These are phyloP conservation scores for Debaryomyces sp. DNA, from an alignment of 1,139 yeast genomes.

Conservation along the genomic window DNA sequence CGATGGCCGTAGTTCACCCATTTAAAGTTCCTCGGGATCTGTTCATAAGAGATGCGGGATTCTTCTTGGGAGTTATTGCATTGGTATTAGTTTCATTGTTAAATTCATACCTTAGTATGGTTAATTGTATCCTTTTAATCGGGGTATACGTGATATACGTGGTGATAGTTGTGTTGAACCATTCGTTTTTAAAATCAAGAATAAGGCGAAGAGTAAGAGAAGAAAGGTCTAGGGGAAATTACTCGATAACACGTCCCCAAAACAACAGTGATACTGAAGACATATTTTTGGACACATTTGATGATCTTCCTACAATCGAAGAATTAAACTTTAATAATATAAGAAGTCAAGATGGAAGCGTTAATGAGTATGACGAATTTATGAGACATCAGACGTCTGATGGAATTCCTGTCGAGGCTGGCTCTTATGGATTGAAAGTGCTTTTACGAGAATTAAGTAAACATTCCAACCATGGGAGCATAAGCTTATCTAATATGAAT, in stretches of 20 bases:
- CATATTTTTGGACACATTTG: slow-evolving; percentile 26
- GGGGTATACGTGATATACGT: slow-evolving; percentile 58
- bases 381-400: slow-evolving; percentile 13
- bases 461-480: slow-evolving; percentile 23
- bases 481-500: slow-evolving; percentile 11
- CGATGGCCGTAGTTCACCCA: slow-evolving; percentile 70
- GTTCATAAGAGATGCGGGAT: slow-evolving; percentile 58
- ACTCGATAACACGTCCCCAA: slow-evolving; percentile 6
- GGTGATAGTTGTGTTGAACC: slow-evolving; percentile 36
- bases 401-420: slow-evolving; percentile 20
- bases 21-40: slow-evolving; percentile 55
- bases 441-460: slow-evolving; percentile 36
- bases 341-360: slow-evolving; percentile 8
- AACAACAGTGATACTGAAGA: slow-evolving; percentile 16
- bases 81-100: slow-evolving; percentile 44
- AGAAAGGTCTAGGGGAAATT: slow-evolving; percentile 34
- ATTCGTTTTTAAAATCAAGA: slow-evolving; percentile 26
- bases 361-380: slow-evolving; percentile 15
- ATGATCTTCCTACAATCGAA: slow-evolving; percentile 37
- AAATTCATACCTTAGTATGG: slow-evolving; percentile 46
- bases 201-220: slow-evolving; percentile 24
- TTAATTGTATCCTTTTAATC: slow-evolving; percentile 53
- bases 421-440: slow-evolving; percentile 38
- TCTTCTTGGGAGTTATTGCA: slow-evolving; percentile 50
- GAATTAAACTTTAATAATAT: slow-evolving; percentile 23